Evolutionary conservation across 140 eudicot species (phyloP), one percentile per base, ranked within the genome.

Genomic region (Ambrosia hybrid): DNA sequence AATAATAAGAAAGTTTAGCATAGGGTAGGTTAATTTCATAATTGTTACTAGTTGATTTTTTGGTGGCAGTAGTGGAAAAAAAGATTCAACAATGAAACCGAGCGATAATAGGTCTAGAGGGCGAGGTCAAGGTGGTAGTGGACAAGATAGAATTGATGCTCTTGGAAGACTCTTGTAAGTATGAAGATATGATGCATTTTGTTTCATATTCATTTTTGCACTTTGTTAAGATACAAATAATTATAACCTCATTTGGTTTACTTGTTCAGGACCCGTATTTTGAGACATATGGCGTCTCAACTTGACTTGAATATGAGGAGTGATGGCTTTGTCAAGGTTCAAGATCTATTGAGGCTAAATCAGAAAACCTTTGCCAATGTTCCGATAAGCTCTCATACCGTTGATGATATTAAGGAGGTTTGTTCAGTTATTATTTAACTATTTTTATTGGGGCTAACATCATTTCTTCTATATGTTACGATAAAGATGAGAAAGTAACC

Each of bases 131-230:
- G 79, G 90, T 46, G 86, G 88, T 48, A 51, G 72, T 36, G 86
- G 84, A 36, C 83, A 75, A 52, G 95, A 91, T 76, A 87, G 81
- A 62, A 86, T 94, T 71, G 96, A 94, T 84, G 89, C 96, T 57
- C 97, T 94, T 76, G 99, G 96, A 67, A 83, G 99, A 76, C 91
- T 91, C 14, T 37, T 94, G 99, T 94, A 86, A 72, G 97, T 62
- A 69, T 21, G 0, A n/a, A n/a, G 0, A 1, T 21, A 21, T 72
- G n/a, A 58, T 64, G 16, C 49, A 13, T 16, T 59, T 66, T 70
- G 64, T 58, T 68, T 65, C 61, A 9, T 6, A 34, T 57, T 81
- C 43, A 9, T 15, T 46, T 73, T 9, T 46, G 26, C 21, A 26
- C n/a, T 34, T 78, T 78, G 9, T 43, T 59, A 17, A 7, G 66